Evolutionary conservation across 352 stramenopile genomes (phyloP).

Genomic region (Globisporangium polare): DNA sequence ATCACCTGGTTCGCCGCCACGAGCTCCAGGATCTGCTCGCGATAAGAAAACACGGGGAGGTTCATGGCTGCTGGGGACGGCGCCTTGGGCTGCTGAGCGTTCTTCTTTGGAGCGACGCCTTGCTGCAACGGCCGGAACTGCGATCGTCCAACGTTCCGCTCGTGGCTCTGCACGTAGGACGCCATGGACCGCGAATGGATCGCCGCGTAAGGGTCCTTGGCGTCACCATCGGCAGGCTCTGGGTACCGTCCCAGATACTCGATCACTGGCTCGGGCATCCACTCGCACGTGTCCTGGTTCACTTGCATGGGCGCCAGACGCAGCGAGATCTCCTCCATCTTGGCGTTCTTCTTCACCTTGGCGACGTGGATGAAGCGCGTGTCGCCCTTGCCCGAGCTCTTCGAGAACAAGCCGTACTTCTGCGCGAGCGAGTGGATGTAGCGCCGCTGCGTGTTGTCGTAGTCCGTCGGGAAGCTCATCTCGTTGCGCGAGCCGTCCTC

Average conservation of each 20-base stretch:
- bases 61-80: slow-evolving; percentile 20
- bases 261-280: slow-evolving; percentile 38
- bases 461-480: slow-evolving; percentile 60
- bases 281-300: slow-evolving; percentile 25
- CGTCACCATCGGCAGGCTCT: neutral
- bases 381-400: slow-evolving; percentile 69
- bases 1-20: slow-evolving; percentile 83
- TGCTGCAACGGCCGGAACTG: slow-evolving; percentile 42
- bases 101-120: neutral
- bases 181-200: slow-evolving; percentile 14
- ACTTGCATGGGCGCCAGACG: slow-evolving; percentile 35
- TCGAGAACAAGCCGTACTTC: slow-evolving; percentile 81
- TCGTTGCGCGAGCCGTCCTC: slow-evolving; percentile 53
- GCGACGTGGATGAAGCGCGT: slow-evolving; percentile 73
- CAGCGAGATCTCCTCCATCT: slow-evolving; percentile 70
- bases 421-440: slow-evolving; percentile 81
- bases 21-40: slow-evolving; percentile 59
- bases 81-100: neutral
- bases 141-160: slow-evolving; percentile 14
- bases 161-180: slow-evolving; percentile 13
- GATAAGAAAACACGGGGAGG: slow-evolving; percentile 59
- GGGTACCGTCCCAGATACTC: slow-evolving; percentile 49
- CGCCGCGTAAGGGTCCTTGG: neutral
- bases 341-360: slow-evolving; percentile 79
- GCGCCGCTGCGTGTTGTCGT: slow-evolving; percentile 73